A percentile compares a stretch with the other conserved stretches of the same genome.
Evolutionary conservation across 2,329 filamentous ascomycete genomes (phyloP).

Genomic region (Colletotrichum paranaense): DNA sequence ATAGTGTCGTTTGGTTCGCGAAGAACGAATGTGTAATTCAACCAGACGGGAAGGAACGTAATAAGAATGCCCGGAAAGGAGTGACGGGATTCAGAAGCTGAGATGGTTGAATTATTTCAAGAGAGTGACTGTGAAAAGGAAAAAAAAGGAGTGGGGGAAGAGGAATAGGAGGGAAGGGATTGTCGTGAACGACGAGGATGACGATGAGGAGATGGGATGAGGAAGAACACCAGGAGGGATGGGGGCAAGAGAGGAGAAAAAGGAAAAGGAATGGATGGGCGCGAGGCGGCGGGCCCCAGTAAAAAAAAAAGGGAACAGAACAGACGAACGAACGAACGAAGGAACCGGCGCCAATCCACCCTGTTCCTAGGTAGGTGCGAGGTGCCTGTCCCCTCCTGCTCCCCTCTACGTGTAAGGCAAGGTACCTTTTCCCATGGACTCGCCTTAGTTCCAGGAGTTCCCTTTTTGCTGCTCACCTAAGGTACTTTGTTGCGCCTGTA

Average conservation of each 20-base stretch:
- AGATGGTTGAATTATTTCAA: conserved; percentile 54
- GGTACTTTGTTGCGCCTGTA: not conserved
- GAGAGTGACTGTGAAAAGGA: conserved; percentile 61
- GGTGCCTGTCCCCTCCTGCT: conserved; percentile 1
- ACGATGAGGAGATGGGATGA: conserved; percentile 48
- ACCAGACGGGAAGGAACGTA: conserved; percentile 51
- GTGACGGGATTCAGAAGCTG: conserved; percentile 57
- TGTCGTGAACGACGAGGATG: conserved; percentile 47
- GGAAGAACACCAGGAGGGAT: conserved; percentile 45
- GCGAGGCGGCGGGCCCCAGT: conserved; percentile 23
- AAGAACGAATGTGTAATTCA: conserved; percentile 39
- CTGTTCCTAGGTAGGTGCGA: not conserved
- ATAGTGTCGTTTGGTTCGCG: conserved; percentile 34
- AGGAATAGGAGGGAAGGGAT: conserved; percentile 50
- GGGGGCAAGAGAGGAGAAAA: conserved; percentile 40
- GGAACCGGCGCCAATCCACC: conserved; percentile 32
- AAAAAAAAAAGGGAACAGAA: conserved; percentile 26
- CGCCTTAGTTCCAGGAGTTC: not conserved
- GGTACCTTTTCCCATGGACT: not conserved
- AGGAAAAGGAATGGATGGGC: conserved; percentile 41
- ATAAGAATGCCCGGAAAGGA: conserved; percentile 61
- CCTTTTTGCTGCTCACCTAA: not conserved
- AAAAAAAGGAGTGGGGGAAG: conserved; percentile 52
- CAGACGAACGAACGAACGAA: conserved; percentile 27
- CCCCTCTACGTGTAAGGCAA: not conserved